These are phyloP conservation scores for Apostasia ramifera DNA, from an alignment of 106 monocot genomes.

Conservation along the genomic window DNA sequence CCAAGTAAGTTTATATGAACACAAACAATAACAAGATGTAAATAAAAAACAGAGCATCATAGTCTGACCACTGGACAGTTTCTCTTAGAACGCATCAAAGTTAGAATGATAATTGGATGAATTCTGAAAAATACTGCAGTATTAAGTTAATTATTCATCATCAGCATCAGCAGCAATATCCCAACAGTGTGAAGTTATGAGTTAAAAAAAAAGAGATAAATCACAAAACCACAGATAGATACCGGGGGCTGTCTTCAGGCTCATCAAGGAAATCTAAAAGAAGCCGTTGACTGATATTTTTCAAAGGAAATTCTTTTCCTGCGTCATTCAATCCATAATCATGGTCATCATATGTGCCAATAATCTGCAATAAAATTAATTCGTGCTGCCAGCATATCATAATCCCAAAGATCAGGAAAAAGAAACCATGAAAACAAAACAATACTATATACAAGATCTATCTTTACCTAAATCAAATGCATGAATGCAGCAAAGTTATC, in stretches of 20 bases:
- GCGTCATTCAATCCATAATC: constrained; percentile 97
- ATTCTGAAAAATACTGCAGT: no score
- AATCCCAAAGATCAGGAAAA: background rate
- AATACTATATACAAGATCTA: background rate
- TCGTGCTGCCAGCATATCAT: background rate
- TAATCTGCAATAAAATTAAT: constrained; percentile 48
- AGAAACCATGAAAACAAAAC: background rate
- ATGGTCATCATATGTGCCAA: constrained; percentile 98
- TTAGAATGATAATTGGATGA: no score
- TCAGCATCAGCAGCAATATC: background rate
- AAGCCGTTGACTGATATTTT: constrained; percentile 51
- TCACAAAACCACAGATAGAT: constrained; percentile 8
- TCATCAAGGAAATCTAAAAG: constrained; percentile 89
- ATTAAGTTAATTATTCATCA: no score
- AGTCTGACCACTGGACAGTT: no score
- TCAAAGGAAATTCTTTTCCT: constrained; percentile 71
- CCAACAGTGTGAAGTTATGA: background rate
- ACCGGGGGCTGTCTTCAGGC: constrained; percentile 64
- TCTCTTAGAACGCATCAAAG: no score
- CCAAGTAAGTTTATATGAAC: no score
- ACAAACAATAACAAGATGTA: no score
- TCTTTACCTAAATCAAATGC: no score
- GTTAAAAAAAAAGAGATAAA: background rate
- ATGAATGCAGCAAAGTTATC: background rate
- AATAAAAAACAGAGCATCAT: no score